phyloP scores from a whole-genome alignment of 345 rosid genomes.

The Geranium rotundifolium region DNA sequence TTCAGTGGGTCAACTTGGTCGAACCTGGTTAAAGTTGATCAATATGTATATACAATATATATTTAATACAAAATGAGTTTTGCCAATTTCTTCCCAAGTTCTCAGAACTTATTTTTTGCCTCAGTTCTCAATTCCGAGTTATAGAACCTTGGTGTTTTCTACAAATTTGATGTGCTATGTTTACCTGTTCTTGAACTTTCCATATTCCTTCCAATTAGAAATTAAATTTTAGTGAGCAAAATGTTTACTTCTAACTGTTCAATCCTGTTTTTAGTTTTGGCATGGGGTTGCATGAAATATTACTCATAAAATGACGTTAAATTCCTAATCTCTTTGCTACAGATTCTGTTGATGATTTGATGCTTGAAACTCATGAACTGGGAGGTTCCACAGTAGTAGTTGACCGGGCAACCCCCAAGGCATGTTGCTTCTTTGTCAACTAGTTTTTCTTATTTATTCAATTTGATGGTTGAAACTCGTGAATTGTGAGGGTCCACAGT shows the following conservation, averaged over 20 bases:
- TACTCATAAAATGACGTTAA: not conserved
- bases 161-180: not conserved
- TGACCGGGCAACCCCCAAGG: constrained; percentile 97
- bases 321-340: constrained; percentile 4
- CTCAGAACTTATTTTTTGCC: too few species aligned
- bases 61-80: too few species aligned
- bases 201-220: not conserved
- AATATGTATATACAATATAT: too few species aligned
- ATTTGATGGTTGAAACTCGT: too few species aligned
- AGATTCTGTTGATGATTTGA: constrained; percentile 88
- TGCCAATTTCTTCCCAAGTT: too few species aligned
- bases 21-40: too few species aligned
- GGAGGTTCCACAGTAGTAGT: constrained; percentile 85
- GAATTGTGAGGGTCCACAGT: too few species aligned
- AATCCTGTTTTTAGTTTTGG: not conserved
- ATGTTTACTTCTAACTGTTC: not conserved
- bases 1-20: too few species aligned
- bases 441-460: not conserved
- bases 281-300: too few species aligned
- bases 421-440: constrained; percentile 8
- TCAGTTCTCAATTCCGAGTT: too few species aligned
- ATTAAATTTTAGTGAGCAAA: not conserved
- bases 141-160: too few species aligned
- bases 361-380: constrained; percentile 86
- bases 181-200: not conserved